Evolutionary conservation across 2,329 filamentous ascomycete species (phyloP), one percentile per base, ranked within the genome.

Genomic region (Verticillium dahliae): DNA sequence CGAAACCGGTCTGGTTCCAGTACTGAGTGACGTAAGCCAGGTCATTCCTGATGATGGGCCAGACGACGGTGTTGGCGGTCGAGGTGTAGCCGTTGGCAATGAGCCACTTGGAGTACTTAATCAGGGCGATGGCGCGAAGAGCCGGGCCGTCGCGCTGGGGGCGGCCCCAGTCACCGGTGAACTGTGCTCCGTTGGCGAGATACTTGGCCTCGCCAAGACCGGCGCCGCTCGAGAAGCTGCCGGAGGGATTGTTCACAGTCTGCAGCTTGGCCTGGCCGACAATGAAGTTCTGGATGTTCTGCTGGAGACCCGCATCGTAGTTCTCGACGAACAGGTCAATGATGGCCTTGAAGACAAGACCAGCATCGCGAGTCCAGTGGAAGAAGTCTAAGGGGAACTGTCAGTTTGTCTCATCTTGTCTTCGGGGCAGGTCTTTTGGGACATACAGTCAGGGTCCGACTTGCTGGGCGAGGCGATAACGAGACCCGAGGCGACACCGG

Each of bases 111-210:
- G 88, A 84, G 70, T 93, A 95, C 0, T 80, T 80, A 60, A 90
- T 88, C 69, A 95, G 74, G 2, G 91, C 85, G 56, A 86, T 91
- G 1, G 90, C 90, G 58, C 91, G 83, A 45, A 95, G 81, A 27
- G 91, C 85, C 31, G 91, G 91, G 0, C 91, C 91, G 73, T 95
- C 91, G 52, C 89, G 82, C 74, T 95, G 91, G 13, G 91, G 91
- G 22, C 91, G 85, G 34, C 79, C 90, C 91, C 91, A 94, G 6
- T 76, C 71, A 34, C 84, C 88, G 2, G 85, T 90, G 71, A 85
- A 92, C 7, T 85, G 79, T 10, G 78, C 83, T 62, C 83, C 74
- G 65, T 92, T 82, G 50, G 85, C 84, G 61, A 88, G 79, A 74
- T 85, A 93, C 74, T 93, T 93, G 61, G 90, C 83, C 72, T 94